Base-by-base conservation (phyloP, 140 eudicot genomes). In the Senecio squalidus region DNA sequence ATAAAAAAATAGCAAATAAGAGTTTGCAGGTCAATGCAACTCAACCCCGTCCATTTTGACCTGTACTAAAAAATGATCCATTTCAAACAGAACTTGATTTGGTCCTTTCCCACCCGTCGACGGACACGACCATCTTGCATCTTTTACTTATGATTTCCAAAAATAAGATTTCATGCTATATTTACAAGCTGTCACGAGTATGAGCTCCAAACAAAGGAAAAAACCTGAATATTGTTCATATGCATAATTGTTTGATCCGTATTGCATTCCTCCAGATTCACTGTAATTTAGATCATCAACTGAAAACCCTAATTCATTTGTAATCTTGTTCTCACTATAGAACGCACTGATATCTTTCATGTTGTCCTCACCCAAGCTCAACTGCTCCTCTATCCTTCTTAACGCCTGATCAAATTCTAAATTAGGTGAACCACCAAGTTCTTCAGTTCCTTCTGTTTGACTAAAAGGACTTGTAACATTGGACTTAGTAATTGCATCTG, bases 351-450 rank as follows among this genome's bases (percentile, higher is more conserved):
- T 13, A 33, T 74, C 78, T 69, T 76, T 63, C 31, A 77, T 28
- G 55, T 68, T 70, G 11, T 92, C 86, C 54, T 72, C 77, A 14
- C 30, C 77, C 73, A 92, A 84, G 72, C 98, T 92, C 67, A 92
- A 74, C 73, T 92, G 96, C 68, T 77, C 84, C 69, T 85, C 77
- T 45, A 92, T 82, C 73, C 76, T 73, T 70, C 74, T 62, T 55
- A 88, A 49, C 34, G 96, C 93, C 48, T 84, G 83, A 80, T 49
- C 79, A 45, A 83, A 33, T 41, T 81, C 82, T 59, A 59, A 64
- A 61, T 60, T 72, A 16, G 88, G 58, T 38, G 82, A 66, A 68
- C 66, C 73, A 23, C 51, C 54, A 48, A 43, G 31, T 55, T 64
- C 78, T 30, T 69, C 74, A 17, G 59, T 56, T 76, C 52, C 73